phyloP scores from a whole-genome alignment of 805 yeast species.

The Clavispora fructus region DNA sequence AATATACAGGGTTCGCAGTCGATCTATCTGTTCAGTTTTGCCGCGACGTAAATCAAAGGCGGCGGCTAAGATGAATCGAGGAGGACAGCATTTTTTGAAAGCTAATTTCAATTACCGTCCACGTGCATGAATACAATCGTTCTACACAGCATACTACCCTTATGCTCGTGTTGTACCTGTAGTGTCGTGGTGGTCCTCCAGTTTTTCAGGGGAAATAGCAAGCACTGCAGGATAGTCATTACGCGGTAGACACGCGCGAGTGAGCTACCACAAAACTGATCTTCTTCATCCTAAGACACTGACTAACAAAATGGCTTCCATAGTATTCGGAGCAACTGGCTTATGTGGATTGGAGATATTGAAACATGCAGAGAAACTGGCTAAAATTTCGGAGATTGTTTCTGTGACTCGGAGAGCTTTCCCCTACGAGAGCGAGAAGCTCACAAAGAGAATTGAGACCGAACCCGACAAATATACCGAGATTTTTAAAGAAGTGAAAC shows the following conservation, averaged over 20 bases:
- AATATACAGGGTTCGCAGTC: no score
- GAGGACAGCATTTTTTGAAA: no score
- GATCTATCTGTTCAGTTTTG: no score
- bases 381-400: conserved; percentile 33
- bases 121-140: no score
- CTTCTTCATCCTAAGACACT: neutral
- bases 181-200: no score
- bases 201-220: no score
- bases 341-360: conserved; percentile 61
- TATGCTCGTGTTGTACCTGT: no score
- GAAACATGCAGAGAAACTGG: conserved; percentile 34
- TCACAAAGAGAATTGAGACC: conserved; percentile 36
- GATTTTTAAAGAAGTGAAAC: conserved; percentile 8
- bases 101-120: no score
- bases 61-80: neutral
- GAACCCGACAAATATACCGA: conserved; percentile 49
- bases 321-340: conserved; percentile 70
- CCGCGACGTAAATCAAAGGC: neutral
- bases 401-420: conserved; percentile 51
- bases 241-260: neutral
- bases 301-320: conserved; percentile 10
- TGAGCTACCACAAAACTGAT: neutral
- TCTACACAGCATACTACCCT: no score
- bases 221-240: no score
- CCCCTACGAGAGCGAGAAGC: conserved; percentile 22